These are phyloP conservation scores for Cladobotryum mycophilum DNA, from an alignment of 2,329 filamentous ascomycete genomes.

Conservation along the genomic window DNA sequence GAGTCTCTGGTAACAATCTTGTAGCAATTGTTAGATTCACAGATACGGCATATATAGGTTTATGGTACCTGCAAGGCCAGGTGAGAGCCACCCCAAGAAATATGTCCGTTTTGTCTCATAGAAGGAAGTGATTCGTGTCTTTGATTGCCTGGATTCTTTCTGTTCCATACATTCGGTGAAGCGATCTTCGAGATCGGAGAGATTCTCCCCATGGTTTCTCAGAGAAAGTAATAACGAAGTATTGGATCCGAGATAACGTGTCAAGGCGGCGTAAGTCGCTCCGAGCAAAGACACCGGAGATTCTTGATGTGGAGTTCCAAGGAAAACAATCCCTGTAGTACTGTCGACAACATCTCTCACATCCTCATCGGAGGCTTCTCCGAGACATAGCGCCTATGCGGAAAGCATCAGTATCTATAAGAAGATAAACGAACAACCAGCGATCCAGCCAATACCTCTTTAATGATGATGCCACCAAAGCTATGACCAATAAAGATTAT, in stretches of 20 bases:
- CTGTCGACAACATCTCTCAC: conserved; percentile 3
- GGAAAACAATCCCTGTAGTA: conserved; percentile 15
- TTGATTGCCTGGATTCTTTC: background rate
- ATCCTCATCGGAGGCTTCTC: background rate
- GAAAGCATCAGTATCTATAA: background rate
- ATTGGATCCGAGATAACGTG: conserved; percentile 13
- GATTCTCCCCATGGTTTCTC: conserved; percentile 1
- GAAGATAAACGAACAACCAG: background rate
- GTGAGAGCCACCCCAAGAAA: conserved; percentile 8
- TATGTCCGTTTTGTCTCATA: conserved; percentile 17
- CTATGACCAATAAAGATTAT: conserved; percentile 18
- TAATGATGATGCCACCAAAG: conserved; percentile 18
- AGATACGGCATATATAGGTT: background rate
- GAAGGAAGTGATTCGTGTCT: conserved; percentile 12
- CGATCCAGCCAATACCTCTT: conserved; percentile 4
- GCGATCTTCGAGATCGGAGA: conserved; percentile 4
- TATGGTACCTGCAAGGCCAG: conserved; percentile 8
- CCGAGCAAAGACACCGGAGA: conserved; percentile 7
- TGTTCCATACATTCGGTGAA: background rate
- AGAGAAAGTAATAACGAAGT: conserved; percentile 9
- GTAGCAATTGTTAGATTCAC: background rate
- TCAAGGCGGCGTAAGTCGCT: conserved; percentile 5
- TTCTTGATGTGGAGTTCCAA: conserved; percentile 14
- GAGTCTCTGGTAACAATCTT: conserved; percentile 12
- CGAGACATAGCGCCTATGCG: background rate